Conservation (phyloP, 2,329 filamentous ascomycete species). For the Zalaria obscura region DNA sequence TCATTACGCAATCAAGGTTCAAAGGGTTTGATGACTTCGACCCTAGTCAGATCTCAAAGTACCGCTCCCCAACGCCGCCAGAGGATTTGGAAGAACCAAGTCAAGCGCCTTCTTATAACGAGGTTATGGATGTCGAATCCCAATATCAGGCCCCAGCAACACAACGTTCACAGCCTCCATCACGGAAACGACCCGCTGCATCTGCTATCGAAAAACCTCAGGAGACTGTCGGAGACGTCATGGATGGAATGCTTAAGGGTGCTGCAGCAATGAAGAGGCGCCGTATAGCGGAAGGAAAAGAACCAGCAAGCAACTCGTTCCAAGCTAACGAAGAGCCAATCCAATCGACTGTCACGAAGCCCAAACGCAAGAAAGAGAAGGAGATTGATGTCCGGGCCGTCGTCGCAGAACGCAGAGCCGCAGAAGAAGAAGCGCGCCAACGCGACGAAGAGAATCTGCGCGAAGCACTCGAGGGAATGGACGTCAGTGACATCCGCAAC, state of each 20-base stretch:
- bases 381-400: slow-evolving; percentile 57
- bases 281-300: slow-evolving; percentile 39
- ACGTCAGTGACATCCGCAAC: slow-evolving; percentile 58
- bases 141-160: slow-evolving; percentile 14
- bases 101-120: slow-evolving; percentile 9
- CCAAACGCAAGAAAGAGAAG: slow-evolving; percentile 37
- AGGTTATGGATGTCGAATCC: slow-evolving; percentile 8
- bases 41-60: slow-evolving; percentile 14
- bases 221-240: slow-evolving; percentile 32
- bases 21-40: slow-evolving; percentile 33
- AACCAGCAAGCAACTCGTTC: neutral
- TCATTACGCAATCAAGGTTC: slow-evolving; percentile 39
- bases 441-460: slow-evolving; percentile 52
- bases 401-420: slow-evolving; percentile 38
- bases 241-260: slow-evolving; percentile 62
- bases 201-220: slow-evolving; percentile 7
- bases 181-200: slow-evolving; percentile 14
- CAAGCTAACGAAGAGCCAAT: slow-evolving; percentile 1
- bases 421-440: slow-evolving; percentile 38
- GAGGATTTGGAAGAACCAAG: slow-evolving; percentile 7
- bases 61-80: slow-evolving; percentile 4
- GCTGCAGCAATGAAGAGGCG: slow-evolving; percentile 68
- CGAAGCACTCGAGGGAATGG: slow-evolving; percentile 45
- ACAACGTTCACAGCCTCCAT: slow-evolving; percentile 9
- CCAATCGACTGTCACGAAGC: slow-evolving; percentile 14